Evolutionary conservation across 768 basidiomycete species (phyloP), one percentile per base, ranked within the genome.

Genomic region (Piloderma croceum): DNA sequence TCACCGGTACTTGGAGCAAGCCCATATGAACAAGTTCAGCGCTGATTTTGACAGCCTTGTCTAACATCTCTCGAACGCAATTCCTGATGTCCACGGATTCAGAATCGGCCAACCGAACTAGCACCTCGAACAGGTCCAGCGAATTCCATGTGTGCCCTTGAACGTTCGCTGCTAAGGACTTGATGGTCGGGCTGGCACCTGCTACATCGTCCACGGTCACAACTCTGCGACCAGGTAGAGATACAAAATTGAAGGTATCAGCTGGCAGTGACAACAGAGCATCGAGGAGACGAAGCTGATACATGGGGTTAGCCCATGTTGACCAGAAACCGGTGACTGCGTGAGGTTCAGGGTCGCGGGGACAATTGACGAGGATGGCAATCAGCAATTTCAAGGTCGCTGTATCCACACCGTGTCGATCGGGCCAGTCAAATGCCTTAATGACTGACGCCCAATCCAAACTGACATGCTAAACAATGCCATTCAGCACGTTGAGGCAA

Each of bases 101-200:
- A 3, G 81, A 77, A 44, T 82, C 81, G 3, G 85, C 83, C 38
- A 84, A 70, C 42, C 78, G 74, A n/a, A 94, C 83, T 3, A 97
- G 69, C 21, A 91, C 81, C 60, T 90, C 81, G 50, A 93, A 88
- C 31, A 98, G 66, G 50, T 96, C 90, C 7, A 91, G 67, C 5
- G 89, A 91, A 58, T 98, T 98, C 93, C 93, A 98, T 0, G 90
- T 85, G 48, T 89, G 83, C 2, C 83, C 83, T 59, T 97, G 92
- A 22, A 94, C 88, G 51, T 88, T 90, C 2, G 81, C 82, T 0
- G 92, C 91, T 24, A 94, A 71, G 1, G 85, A 79, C 60, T 91
- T 90, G 67, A 94, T 92, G n/a, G 87, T 90, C 21, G 89, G 86
- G 52, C 86, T 88, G 12, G 89, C 84, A 32, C 74, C 69, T 2